A percentile compares a stretch with the other conserved stretches of the same genome.
Conservation (phyloP, 306 rosid species). For the Citrullus amarus region DNA sequence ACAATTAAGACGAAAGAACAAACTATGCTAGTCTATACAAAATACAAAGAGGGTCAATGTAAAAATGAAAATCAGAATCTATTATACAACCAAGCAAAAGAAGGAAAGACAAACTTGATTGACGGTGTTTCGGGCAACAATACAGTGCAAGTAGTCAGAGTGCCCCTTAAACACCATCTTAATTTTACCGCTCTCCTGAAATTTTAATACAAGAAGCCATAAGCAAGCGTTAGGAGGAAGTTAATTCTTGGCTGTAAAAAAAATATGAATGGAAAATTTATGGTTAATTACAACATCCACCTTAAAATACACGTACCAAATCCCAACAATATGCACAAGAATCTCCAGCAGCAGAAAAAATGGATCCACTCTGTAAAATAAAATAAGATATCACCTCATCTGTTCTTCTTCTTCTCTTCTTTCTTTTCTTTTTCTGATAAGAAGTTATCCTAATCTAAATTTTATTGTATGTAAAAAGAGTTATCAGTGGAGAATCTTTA, state of each 20-base stretch:
- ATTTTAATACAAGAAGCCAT: slow-evolving; percentile 10
- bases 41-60: neutral
- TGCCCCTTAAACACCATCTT: slow-evolving; percentile 80
- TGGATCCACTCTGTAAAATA: slow-evolving; percentile 56
- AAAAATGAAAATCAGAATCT: neutral
- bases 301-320: slow-evolving; percentile 67
- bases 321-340: slow-evolving; percentile 96
- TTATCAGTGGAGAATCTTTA: too few relatives aligned
- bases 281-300: slow-evolving; percentile 21
- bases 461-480: too few relatives aligned
- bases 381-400: slow-evolving; percentile 11
- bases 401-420: neutral
- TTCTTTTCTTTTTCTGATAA: neutral
- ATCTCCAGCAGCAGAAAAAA: slow-evolving; percentile 84
- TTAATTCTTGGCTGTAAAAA: neutral
- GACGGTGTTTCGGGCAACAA: slow-evolving; percentile 70
- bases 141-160: slow-evolving; percentile 71
- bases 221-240: neutral
- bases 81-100: neutral
- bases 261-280: neutral
- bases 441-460: neutral
- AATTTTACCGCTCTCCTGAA: slow-evolving; percentile 62
- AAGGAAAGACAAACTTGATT: slow-evolving; percentile 46
- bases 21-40: neutral
- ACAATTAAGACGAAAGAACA: neutral